These are phyloP conservation scores for Alternaria brassicae DNA, from an alignment of 2,329 filamentous ascomycete species.

Conservation along the genomic window DNA sequence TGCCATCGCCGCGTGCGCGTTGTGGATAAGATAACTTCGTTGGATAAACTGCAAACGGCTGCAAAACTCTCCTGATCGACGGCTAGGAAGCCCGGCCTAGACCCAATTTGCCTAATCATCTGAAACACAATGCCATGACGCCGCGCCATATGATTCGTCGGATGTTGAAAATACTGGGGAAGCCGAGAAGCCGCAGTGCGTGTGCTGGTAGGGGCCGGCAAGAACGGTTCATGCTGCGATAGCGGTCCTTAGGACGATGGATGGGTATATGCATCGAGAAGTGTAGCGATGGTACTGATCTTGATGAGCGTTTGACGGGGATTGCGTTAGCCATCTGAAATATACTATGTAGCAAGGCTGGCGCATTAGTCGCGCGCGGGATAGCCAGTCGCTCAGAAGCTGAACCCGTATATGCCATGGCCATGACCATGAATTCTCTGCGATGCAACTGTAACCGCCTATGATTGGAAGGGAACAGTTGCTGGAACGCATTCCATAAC, in stretches of 20 bases:
- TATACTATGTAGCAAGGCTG: background rate
- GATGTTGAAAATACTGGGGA: background rate
- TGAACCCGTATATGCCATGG: background rate
- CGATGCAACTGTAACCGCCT: background rate
- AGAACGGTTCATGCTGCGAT: conserved; percentile 1
- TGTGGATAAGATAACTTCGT: conserved; percentile 1
- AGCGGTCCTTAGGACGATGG: background rate
- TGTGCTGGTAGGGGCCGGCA: background rate
- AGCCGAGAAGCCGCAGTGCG: background rate
- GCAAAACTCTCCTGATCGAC: conserved; percentile 5
- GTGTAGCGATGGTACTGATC: background rate
- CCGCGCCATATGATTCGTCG: background rate
- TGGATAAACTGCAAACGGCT: background rate
- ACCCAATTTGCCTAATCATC: background rate
- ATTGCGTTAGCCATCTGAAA: background rate
- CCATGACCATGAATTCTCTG: background rate
- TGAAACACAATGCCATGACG: conserved; percentile 1
- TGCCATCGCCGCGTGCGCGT: background rate
- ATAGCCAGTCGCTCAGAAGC: background rate
- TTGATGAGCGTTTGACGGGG: background rate
- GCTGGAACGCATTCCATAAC: background rate
- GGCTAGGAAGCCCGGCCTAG: background rate
- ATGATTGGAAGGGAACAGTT: background rate
- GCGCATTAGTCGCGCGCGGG: background rate
- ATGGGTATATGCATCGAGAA: background rate